Conservation (phyloP, 345 rosid species). For the Conringia planisiliqua region DNA sequence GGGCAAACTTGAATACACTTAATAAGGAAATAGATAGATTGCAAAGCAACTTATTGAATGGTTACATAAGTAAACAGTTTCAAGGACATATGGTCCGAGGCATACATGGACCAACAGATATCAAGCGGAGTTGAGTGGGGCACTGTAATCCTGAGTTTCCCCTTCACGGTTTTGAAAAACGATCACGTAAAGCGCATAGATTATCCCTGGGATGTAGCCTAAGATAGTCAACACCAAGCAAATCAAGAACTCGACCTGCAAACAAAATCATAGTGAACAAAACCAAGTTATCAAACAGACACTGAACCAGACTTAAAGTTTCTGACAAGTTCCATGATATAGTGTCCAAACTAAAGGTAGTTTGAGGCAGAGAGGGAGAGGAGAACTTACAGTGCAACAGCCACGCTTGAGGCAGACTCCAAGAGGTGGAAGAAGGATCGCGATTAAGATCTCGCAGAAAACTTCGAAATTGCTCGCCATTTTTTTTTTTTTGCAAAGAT, state of each 20-base stretch:
- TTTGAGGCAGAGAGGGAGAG: background rate
- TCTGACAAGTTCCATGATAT: background rate
- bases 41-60: slow-evolving; percentile 19
- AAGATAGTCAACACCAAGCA: slow-evolving; percentile 77
- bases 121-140: slow-evolving; percentile 54
- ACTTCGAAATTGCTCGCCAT: slow-evolving; percentile 71
- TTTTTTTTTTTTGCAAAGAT: slow-evolving; percentile 21
- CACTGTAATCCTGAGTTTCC: slow-evolving; percentile 64
- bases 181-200: slow-evolving; percentile 86
- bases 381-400: slow-evolving; percentile 68
- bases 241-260: slow-evolving; percentile 79
- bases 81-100: background rate
- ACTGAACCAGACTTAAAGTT: background rate
- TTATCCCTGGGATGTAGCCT: slow-evolving; percentile 95
- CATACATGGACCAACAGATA: background rate
- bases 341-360: background rate
- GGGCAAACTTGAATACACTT: background rate
- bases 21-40: background rate
- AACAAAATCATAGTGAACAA: background rate
- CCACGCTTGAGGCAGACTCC: slow-evolving; percentile 91
- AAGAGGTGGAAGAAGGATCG: slow-evolving; percentile 76
- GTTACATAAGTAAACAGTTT: background rate
- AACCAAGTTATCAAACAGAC: background rate
- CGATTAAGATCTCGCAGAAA: slow-evolving; percentile 77
- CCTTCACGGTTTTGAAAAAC: slow-evolving; percentile 75